Evolutionary conservation across 768 basidiomycete genomes (phyloP), one percentile per base, ranked within the genome.

Genomic region (Rhodotorula toruloides): DNA sequence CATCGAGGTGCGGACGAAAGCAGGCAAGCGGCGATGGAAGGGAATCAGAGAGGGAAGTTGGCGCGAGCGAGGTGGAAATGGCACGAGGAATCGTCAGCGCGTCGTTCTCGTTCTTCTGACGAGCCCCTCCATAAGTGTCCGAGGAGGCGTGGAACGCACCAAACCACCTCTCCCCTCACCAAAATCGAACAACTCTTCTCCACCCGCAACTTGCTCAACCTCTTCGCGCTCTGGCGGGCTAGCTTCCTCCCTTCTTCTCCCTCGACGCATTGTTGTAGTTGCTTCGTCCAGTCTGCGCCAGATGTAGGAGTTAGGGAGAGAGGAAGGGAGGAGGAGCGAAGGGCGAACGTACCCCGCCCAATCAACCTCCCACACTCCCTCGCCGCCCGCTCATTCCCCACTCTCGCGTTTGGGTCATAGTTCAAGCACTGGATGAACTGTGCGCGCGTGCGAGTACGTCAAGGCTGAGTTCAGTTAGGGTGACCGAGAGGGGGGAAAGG

Each of bases 181-280:
- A 90, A 73, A 50, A 97, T 81, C 12, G 91, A 91, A 79, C 92
- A 96, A 75, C 90, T 92, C 78, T 86, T 91, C 60, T 85, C 88
- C 73, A 64, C 57, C 39, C 62, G 56, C 36, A 61, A 61, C 9
- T 36, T 52, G 9, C 39, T 54, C 40, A 61, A 46, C 21, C 58
- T 56, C 37, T 54, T 25, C 39, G 43, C 55, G 36, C 42, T 46
- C 3, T 46, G 4, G 29, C n/a, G 39, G 12, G 61, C 62, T 5
- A 69, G 44, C 13, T 17, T 0, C 0, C 25, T n/a, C 19, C 58
- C 62, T 19, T 63, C 31, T 37, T 50, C 57, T 54, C 39, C 29
- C 4, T 21, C 40, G 29, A 55, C 53, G 53, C 53, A 54, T 25
- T 21, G 8, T n/a, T 13, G 19, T 14, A 40, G 13, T 10, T 3